Conservation (phyloP, 2,329 filamentous ascomycete genomes). For the Achaetomium macrosporum region DNA sequence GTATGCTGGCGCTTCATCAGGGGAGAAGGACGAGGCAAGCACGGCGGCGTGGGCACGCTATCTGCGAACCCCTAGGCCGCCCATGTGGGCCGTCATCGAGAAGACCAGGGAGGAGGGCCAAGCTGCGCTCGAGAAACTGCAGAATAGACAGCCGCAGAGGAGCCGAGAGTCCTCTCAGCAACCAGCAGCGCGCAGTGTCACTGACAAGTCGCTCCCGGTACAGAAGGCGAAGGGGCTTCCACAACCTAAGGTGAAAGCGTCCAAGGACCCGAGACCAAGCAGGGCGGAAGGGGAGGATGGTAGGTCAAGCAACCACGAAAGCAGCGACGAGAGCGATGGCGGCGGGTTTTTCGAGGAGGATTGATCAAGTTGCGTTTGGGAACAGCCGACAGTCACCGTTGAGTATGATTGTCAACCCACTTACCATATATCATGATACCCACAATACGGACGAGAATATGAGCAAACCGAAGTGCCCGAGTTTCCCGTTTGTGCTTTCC, state of each 20-base stretch:
- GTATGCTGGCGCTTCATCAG: constrained; percentile 35
- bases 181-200: not conserved
- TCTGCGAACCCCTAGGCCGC: constrained; percentile 43
- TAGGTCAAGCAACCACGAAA: constrained; percentile 2
- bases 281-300: not conserved
- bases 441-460: constrained; percentile 6
- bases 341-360: constrained; percentile 53
- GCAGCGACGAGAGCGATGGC: constrained; percentile 38
- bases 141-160: constrained; percentile 43
- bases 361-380: not conserved
- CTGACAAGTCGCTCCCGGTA: not conserved
- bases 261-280: not conserved
- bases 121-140: constrained; percentile 45
- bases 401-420: not conserved
- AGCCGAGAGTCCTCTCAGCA: not conserved
- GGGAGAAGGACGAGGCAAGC: constrained; percentile 32
- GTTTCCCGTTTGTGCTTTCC: not conserved
- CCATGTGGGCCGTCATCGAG: constrained; percentile 66
- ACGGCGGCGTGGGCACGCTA: constrained; percentile 37
- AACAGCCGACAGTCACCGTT: not conserved
- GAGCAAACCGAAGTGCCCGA: not conserved
- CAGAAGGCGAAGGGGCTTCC: constrained; percentile 7
- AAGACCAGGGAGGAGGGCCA: constrained; percentile 54
- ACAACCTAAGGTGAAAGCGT: not conserved
- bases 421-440: constrained; percentile 21